Evolutionary conservation across 2,329 filamentous ascomycete genomes (phyloP).

Genomic region (Fusarium sp.): DNA sequence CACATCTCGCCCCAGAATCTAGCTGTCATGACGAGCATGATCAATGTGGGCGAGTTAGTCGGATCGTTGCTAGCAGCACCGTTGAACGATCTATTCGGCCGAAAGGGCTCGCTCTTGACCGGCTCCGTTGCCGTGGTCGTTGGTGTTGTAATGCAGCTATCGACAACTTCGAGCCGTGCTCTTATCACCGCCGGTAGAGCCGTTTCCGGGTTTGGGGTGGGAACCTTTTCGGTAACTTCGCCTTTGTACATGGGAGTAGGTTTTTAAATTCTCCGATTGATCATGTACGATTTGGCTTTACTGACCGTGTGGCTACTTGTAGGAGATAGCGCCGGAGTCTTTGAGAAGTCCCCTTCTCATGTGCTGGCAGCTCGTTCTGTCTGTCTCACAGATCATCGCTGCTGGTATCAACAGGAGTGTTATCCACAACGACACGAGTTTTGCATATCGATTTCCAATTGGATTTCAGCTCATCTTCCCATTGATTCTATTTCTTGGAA

Average conservation of each 20-base stretch:
- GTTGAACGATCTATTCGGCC: slow-evolving; percentile 47
- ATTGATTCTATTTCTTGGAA: slow-evolving; percentile 26
- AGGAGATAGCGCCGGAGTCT: slow-evolving; percentile 44
- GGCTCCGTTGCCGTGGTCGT: slow-evolving; percentile 42
- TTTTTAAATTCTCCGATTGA: neutral
- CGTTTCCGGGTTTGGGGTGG: slow-evolving; percentile 41
- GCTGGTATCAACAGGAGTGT: slow-evolving; percentile 45
- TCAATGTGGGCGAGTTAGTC: slow-evolving; percentile 50
- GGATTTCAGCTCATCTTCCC: slow-evolving; percentile 44
- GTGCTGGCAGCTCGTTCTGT: slow-evolving; percentile 51
- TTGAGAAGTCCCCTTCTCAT: slow-evolving; percentile 48
- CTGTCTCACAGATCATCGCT: slow-evolving; percentile 48
- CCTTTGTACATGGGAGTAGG: slow-evolving; percentile 48
- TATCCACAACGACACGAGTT: slow-evolving; percentile 40
- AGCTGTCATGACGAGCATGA: slow-evolving; percentile 48
- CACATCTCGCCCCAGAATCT: slow-evolving; percentile 38
- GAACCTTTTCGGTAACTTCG: slow-evolving; percentile 50
- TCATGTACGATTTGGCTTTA: neutral
- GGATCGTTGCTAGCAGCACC: slow-evolving; percentile 48
- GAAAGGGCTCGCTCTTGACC: slow-evolving; percentile 43
- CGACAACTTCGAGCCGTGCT: slow-evolving; percentile 33
- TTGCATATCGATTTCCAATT: slow-evolving; percentile 47
- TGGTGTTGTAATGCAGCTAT: slow-evolving; percentile 39
- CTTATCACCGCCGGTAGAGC: slow-evolving; percentile 39
- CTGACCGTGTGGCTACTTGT: neutral